A percentile compares a stretch with the other conserved stretches of the same genome.
phyloP scores from a whole-genome alignment of 2,329 filamentous ascomycete genomes.

The Sporothrix luriei region DNA sequence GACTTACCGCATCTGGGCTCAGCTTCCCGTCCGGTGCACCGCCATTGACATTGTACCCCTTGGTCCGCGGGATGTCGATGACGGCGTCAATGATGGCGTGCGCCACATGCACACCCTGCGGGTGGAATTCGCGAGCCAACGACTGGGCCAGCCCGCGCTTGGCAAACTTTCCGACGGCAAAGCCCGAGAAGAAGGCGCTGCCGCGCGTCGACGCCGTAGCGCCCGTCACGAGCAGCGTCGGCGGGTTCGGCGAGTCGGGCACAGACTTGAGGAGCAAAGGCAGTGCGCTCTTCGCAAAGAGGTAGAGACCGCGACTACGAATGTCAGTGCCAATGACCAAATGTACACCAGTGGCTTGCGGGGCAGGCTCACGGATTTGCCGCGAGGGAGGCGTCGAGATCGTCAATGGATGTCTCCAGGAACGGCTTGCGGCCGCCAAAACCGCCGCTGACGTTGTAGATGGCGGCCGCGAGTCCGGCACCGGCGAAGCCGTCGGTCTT shows the following conservation, averaged over 20 bases:
- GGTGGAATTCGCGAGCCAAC: slow-evolving; percentile 80
- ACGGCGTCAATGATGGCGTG: slow-evolving; percentile 83
- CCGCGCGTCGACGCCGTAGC: slow-evolving; percentile 79
- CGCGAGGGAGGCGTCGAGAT: slow-evolving; percentile 52
- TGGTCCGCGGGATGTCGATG: slow-evolving; percentile 77
- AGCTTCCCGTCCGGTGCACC: slow-evolving; percentile 65
- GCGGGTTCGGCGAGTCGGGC: slow-evolving; percentile 62
- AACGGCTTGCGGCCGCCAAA: slow-evolving; percentile 58
- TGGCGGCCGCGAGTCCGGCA: slow-evolving; percentile 62
- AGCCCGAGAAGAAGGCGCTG: slow-evolving; percentile 67
- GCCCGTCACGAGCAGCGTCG: slow-evolving; percentile 81
- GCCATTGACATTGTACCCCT: slow-evolving; percentile 52
- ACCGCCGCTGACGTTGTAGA: slow-evolving; percentile 67
- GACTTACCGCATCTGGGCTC: slow-evolving; percentile 60
- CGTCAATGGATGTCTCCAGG: slow-evolving; percentile 56
- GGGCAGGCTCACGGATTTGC: slow-evolving; percentile 52
- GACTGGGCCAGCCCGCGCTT: slow-evolving; percentile 72
- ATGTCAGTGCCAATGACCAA: background rate
- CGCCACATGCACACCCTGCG: slow-evolving; percentile 79
- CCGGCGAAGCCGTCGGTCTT: slow-evolving; percentile 55
- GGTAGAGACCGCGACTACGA: slow-evolving; percentile 66
- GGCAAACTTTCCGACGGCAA: slow-evolving; percentile 80
- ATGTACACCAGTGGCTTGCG: no score
- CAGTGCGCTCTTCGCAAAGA: slow-evolving; percentile 72
- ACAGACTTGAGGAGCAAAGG: slow-evolving; percentile 70